Evolutionary conservation across 495 filamentous ascomycete species (phyloP), one percentile per base, ranked within the genome.

Genomic region (Penicillium steckii): DNA sequence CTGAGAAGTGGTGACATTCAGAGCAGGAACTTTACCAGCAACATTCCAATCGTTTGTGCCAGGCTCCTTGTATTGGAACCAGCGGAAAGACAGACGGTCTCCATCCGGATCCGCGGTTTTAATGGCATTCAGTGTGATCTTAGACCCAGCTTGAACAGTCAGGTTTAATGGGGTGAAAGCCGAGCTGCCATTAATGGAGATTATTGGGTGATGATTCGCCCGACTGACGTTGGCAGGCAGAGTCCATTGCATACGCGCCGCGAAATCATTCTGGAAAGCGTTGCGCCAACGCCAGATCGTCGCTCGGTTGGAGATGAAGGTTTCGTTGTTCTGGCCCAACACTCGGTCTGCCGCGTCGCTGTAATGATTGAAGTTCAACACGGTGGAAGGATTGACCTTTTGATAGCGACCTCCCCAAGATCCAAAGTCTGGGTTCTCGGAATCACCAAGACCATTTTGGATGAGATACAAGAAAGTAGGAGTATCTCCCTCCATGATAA

Each of bases 251-350:
- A 80, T 76, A 7, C 76, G 61, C 2, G 75, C 75, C 0, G 74
- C 74, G 43, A 80, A 75, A 50, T 80, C 77, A 51, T 74, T 72
- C 52, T 78, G 73, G 49, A 67, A 76, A 1, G 72, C 72, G 38
- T 69, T 59, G n/a, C 74, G 45, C 76, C 75, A 80, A 9, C 76
- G 59, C 75, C 75, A 80, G 50, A 77, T 73, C 1, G 75, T 77
- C 0, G 75, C 74, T 15, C 72, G 70, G 50, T 71, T 80, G 13
- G 64, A 66, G 7, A 44, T 66, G 48, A 68, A 64, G 6, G 35
- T 60, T 21, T 58, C 53, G 9, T 68, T 71, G 48, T 77, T 67
- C 30, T 46, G 48, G 10, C 75, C 76, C 9, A 63, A 38, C 0
- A 74, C 71, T 3, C 55, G 37, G 53, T 80, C 76, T 9, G 63